These are phyloP conservation scores for Trametes polyzona DNA, from an alignment of 1,284 basidiomycete species.

Conservation along the genomic window DNA sequence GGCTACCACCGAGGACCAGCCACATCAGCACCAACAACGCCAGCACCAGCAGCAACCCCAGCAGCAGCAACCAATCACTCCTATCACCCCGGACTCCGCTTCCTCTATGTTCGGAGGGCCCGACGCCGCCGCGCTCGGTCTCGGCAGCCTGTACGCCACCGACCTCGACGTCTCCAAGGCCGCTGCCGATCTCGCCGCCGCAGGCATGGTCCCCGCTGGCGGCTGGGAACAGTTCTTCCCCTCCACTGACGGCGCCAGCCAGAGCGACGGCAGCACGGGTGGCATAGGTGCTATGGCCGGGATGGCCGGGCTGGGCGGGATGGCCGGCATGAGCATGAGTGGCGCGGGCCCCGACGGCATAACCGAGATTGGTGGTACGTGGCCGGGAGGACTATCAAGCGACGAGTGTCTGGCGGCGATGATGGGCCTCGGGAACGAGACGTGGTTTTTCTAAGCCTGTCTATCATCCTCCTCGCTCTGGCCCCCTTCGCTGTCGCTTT, in stretches of 20 bases:
- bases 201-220: slow-evolving; percentile 13
- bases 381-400: too few species aligned
- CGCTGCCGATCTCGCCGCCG: slow-evolving; percentile 16
- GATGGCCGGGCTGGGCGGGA: too few species aligned
- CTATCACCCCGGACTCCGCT: slow-evolving; percentile 8
- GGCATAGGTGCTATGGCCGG: slow-evolving; percentile 18
- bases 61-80: slow-evolving; percentile 2
- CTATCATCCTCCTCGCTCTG: neutral
- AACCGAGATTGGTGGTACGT: too few species aligned
- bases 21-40: too few species aligned
- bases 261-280: slow-evolving; percentile 10
- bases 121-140: slow-evolving; percentile 1
- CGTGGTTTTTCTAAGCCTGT: slow-evolving; percentile 19
- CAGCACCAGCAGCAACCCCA: too few species aligned
- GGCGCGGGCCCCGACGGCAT: too few species aligned
- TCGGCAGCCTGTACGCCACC: slow-evolving; percentile 17
- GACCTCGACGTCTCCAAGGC: slow-evolving; percentile 23
- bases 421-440: slow-evolving; percentile 24
- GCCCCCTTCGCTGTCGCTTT: too few species aligned
- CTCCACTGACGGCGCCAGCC: neutral
- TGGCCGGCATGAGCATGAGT: too few species aligned
- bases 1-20: too few species aligned
- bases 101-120: slow-evolving; percentile 7
- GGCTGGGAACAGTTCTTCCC: slow-evolving; percentile 21
- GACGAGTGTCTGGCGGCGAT: slow-evolving; percentile 25